Percentiles rank a stretch among this genome's conserved stretches.
phyloP scores from a whole-genome alignment of 148 eudicot genomes.

The Rhododendron ferrugineum region DNA sequence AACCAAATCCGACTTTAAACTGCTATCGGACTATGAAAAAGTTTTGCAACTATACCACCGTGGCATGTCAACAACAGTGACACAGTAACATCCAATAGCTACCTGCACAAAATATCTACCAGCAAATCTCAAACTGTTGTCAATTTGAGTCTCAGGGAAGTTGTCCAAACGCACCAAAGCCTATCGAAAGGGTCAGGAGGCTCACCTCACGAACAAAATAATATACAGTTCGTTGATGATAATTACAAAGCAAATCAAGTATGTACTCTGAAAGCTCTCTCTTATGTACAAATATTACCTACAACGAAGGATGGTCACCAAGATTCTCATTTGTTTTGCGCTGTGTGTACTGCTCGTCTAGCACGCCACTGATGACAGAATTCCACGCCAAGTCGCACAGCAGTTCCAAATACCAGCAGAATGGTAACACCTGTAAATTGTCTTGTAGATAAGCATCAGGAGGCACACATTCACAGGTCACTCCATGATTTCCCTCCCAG shows the following conservation, averaged over 20 bases:
- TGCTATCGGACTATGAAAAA: no score
- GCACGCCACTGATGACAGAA: slow-evolving; percentile 28
- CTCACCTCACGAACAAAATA: not conserved
- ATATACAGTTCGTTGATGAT: not conserved
- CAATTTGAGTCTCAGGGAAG: not conserved
- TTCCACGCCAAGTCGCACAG: slow-evolving; percentile 29
- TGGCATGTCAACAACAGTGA: not conserved
- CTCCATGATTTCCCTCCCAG: not conserved
- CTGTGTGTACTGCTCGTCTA: slow-evolving; percentile 23
- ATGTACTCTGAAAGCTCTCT: not conserved
- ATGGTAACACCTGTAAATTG: slow-evolving; percentile 23
- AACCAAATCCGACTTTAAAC: no score
- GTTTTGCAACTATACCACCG: no score
- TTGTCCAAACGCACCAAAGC: not conserved
- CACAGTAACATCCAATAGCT: not conserved
- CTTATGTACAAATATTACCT: slow-evolving; percentile 16
- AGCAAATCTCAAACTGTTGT: not conserved
- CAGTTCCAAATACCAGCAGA: slow-evolving; percentile 29
- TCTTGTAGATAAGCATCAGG: not conserved
- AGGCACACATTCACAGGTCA: not conserved
- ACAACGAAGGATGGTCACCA: slow-evolving; percentile 23
- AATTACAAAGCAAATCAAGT: not conserved
- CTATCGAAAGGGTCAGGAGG: not conserved
- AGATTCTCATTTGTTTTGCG: slow-evolving; percentile 15
- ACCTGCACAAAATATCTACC: not conserved